These are phyloP conservation scores for Mycena kentingensis DNA, from an alignment of 768 basidiomycete genomes.

Conservation along the genomic window DNA sequence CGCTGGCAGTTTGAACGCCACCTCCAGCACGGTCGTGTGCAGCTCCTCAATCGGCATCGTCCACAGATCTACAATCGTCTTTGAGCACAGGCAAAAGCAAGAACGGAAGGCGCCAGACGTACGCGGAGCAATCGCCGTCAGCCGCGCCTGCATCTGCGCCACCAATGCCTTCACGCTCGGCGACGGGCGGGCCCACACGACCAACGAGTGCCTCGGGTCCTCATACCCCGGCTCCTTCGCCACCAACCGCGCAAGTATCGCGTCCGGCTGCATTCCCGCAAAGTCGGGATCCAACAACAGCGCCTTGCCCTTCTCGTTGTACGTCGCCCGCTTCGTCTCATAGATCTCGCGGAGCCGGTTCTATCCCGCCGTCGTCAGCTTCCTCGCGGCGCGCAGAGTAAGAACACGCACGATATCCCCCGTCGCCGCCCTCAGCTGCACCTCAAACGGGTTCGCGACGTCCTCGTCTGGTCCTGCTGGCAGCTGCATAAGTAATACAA, in stretches of 20 bases:
- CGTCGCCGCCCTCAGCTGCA: conserved; percentile 3
- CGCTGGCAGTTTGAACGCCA: not conserved
- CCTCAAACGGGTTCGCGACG: conserved; percentile 5
- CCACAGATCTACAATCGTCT: not conserved
- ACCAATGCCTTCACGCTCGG: not conserved
- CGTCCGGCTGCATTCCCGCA: not conserved
- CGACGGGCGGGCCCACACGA: not conserved
- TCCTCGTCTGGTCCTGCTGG: too few relatives aligned
- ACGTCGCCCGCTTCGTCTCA: conserved; percentile 32
- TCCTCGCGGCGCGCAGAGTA: not conserved
- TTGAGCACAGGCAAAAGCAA: not conserved
- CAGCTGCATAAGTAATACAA: too few relatives aligned
- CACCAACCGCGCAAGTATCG: not conserved
- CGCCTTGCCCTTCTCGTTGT: not conserved
- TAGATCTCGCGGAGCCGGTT: not conserved
- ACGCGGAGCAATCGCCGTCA: not conserved
- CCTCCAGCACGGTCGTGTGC: not conserved
- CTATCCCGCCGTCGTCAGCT: not conserved
- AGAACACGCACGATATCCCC: not conserved
- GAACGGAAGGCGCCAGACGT: not conserved
- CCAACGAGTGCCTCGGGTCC: not conserved
- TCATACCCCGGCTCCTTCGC: not conserved
- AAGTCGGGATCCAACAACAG: not conserved
- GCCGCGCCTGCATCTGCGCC: not conserved
- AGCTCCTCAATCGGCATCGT: not conserved